Evolutionary conservation across 176 grass and related monocot genomes (phyloP), one percentile per base, ranked within the genome.

Genomic region (Miscanthus lutarioriparius): DNA sequence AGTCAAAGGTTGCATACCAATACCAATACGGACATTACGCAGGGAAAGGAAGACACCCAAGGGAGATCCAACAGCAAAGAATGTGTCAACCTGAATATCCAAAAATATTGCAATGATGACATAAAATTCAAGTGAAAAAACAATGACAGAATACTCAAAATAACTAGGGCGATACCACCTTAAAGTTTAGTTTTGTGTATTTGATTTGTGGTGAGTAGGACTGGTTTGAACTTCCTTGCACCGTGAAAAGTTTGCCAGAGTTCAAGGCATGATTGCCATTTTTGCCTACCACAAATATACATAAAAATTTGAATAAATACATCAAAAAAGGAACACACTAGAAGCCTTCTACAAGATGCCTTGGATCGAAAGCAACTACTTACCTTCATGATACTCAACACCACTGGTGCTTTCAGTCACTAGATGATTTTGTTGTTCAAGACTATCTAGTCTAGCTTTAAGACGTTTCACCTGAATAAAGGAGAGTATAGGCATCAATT

Each of bases 181-280:
- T 94, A 85, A 98, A 98, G 87, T 91, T 92, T 85, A 98, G 96
- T 74, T 89, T 98, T 23, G 91, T 98, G 72, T 98, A 98, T 78
- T 79, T 86, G 53, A 98, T 94, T 37, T 87, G 89, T 45, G 96
- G 91, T 43, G 89, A 95, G 64, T 98, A 89, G 59, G 83, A 66
- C 84, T 89, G 86, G 71, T 81, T 84, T 49, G 71, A 87, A 74
- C 82, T 88, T 58, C 81, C 77, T 67, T 85, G 75, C 27, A 51
- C 66, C 6, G n/a, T 70, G 45, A 80, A 80, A 40, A 32, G 70
- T 19, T 73, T 48, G 41, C 41, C 3, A 19, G 41, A 48, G 25
- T 73, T 73, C 70, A 48, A 48, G 25, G 68, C 47, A 87, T 83
- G 74, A 77, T 83, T 90, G 38, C 17, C 82, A 67, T 84, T 88